phyloP scores from a whole-genome alignment of 495 filamentous ascomycete genomes.

The Aspergillus ellipticus region DNA sequence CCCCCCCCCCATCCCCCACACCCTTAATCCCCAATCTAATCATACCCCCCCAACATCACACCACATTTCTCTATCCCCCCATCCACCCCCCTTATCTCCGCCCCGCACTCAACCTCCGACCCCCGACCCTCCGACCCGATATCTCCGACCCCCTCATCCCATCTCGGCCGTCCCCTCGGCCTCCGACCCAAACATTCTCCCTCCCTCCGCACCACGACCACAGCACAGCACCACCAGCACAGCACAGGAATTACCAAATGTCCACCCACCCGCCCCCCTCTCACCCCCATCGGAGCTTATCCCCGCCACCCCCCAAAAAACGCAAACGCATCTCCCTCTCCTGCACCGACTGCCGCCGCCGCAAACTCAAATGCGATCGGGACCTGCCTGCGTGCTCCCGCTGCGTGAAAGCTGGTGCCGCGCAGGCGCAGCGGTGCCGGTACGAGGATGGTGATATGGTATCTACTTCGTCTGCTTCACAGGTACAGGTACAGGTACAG shows the following conservation, averaged over 20 bases:
- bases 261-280: not conserved
- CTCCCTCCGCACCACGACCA: too few relatives aligned
- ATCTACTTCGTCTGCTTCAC: too few relatives aligned
- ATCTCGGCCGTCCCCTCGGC: not conserved
- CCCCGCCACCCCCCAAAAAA: not conserved
- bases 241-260: too few relatives aligned
- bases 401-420: constrained; percentile 29
- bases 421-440: constrained; percentile 19
- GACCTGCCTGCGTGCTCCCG: constrained; percentile 29
- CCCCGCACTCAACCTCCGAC: not conserved
- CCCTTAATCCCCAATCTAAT: too few relatives aligned
- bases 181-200: not conserved
- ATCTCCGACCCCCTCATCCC: too few relatives aligned
- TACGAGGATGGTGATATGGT: too few relatives aligned
- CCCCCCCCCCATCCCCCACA: too few relatives aligned
- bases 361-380: constrained; percentile 36
- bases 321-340: constrained; percentile 23
- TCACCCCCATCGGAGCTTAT: not conserved
- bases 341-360: constrained; percentile 32
- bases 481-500: too few relatives aligned
- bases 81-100: too few relatives aligned
- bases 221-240: not conserved
- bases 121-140: too few relatives aligned
- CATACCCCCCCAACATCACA: too few relatives aligned
- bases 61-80: too few relatives aligned